phyloP scores from a whole-genome alignment of 2,329 filamentous ascomycete species.

The Fusarium subglutinans region DNA sequence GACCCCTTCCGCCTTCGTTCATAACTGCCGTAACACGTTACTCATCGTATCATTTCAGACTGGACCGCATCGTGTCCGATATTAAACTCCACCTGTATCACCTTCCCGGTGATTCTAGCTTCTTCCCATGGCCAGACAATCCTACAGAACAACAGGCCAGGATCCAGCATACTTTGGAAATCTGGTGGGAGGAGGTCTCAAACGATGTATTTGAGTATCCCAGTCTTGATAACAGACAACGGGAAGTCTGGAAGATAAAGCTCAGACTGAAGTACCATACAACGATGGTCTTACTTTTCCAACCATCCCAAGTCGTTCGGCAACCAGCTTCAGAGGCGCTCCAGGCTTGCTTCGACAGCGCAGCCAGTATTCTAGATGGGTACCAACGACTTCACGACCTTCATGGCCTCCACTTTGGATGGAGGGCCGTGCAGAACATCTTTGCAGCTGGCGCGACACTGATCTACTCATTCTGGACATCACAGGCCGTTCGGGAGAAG shows the following conservation, averaged over 20 bases:
- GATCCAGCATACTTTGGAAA: neutral
- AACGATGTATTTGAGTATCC: neutral
- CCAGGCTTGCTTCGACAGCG: neutral
- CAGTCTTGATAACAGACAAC: neutral
- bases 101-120: slow-evolving; percentile 26
- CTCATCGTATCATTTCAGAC: neutral
- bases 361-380: neutral
- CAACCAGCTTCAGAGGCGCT: neutral
- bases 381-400: neutral
- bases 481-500: neutral
- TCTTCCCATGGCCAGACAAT: slow-evolving; percentile 17
- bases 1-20: rapidly evolving
- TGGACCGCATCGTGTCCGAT: neutral
- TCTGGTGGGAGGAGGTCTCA: neutral
- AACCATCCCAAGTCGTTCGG: neutral
- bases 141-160: neutral
- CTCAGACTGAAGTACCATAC: neutral
- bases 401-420: neutral
- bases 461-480: neutral
- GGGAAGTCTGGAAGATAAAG: neutral
- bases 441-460: neutral
- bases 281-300: neutral
- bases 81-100: neutral
- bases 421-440: neutral
- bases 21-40: neutral